Evolutionary conservation across 1,284 basidiomycete genomes (phyloP).

Genomic region (Vanrija sp.): DNA sequence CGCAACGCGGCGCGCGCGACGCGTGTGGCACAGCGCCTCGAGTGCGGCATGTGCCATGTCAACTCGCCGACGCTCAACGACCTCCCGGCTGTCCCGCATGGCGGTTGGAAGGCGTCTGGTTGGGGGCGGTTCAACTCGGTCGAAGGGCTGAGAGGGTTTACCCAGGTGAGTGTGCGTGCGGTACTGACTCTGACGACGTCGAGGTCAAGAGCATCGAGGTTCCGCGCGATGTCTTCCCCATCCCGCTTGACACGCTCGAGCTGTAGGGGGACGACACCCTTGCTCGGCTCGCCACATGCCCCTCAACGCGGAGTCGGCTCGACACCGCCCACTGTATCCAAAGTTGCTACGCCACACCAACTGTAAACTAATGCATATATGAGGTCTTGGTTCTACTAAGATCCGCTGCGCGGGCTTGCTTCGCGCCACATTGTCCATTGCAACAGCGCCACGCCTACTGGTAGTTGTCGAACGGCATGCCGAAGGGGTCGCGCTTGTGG

Average conservation of each 20-base stretch:
- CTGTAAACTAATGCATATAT: too few species aligned
- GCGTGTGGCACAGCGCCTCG: conserved; percentile 54
- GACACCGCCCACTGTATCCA: too few species aligned
- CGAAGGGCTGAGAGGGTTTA: conserved; percentile 23
- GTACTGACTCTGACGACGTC: not conserved
- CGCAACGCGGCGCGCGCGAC: conserved; percentile 53
- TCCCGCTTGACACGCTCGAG: conserved; percentile 15
- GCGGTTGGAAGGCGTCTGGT: conserved; percentile 25
- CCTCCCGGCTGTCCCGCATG: conserved; percentile 15
- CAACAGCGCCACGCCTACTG: too few species aligned
- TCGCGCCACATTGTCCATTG: too few species aligned
- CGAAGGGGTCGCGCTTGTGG: too few species aligned
- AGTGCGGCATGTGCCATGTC: conserved; percentile 25
- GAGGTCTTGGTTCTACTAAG: too few species aligned
- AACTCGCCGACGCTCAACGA: conserved; percentile 16
- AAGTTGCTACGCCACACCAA: too few species aligned
- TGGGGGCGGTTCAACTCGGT: conserved; percentile 33
- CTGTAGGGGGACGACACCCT: not conserved
- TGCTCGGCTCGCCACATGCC: too few species aligned
- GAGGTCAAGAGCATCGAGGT: conserved; percentile 14
- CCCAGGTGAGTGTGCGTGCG: not conserved
- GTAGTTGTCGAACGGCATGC: too few species aligned
- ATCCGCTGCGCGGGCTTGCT: too few species aligned
- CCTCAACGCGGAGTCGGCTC: too few species aligned
- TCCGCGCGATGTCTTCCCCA: not conserved